A percentile compares a stretch with the other conserved stretches of the same genome.
phyloP scores from a whole-genome alignment of 1,284 basidiomycete genomes.

The Boletus sp. region DNA sequence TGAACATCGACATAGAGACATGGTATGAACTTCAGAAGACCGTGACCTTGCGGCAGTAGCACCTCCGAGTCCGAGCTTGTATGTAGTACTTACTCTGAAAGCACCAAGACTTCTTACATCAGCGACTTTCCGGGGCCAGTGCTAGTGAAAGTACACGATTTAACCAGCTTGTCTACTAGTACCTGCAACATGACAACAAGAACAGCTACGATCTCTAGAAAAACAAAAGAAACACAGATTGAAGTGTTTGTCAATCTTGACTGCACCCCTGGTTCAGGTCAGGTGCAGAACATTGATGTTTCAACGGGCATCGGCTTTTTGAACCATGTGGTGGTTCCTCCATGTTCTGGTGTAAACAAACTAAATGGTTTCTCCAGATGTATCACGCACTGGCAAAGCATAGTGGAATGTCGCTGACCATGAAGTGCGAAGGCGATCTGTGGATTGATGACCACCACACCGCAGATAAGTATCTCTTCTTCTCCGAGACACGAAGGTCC shows the following conservation, averaged over 20 bases:
- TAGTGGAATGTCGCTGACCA: constrained; percentile 82
- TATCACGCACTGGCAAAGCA: constrained; percentile 93
- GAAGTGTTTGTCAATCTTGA: constrained; percentile 83
- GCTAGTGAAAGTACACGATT: no score
- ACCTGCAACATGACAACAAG: constrained; percentile 33
- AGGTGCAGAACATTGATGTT: constrained; percentile 78
- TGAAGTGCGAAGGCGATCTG: constrained; percentile 93
- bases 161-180: no score
- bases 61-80: no score
- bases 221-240: constrained; percentile 93
- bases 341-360: neutral
- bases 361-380: constrained; percentile 61
- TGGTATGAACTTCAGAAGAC: no score
- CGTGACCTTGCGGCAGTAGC: no score
- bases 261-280: constrained; percentile 59
- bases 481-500: constrained; percentile 13
- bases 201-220: constrained; percentile 75
- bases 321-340: constrained; percentile 73
- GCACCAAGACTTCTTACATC: no score
- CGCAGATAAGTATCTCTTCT: constrained; percentile 68
- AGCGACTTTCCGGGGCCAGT: no score
- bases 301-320: constrained; percentile 97
- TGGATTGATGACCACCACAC: constrained; percentile 99
- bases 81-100: no score
- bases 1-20: constrained; percentile 15